phyloP scores from a whole-genome alignment of 2,329 filamentous ascomycete genomes.

The Alternaria arbusti region DNA sequence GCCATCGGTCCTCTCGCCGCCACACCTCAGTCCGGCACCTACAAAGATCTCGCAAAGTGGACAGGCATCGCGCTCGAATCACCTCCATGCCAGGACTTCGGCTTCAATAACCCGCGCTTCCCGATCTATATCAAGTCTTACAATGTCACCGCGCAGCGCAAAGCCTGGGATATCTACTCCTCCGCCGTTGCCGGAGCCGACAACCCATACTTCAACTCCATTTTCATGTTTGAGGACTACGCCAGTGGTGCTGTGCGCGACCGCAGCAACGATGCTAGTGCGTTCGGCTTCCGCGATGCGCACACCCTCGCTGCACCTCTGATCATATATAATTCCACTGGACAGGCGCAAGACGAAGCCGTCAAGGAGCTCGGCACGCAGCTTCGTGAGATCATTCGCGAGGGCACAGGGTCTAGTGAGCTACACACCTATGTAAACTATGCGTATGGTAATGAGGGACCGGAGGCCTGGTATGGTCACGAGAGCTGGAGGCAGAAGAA shows the following conservation, averaged over 20 bases:
- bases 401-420: conserved; percentile 25
- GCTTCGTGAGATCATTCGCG: conserved; percentile 24
- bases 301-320: conserved; percentile 26
- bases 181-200: conserved; percentile 37
- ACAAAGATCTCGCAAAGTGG: conserved; percentile 30
- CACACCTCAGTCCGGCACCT: conserved; percentile 23
- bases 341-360: conserved; percentile 9
- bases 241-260: conserved; percentile 52
- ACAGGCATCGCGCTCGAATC: conserved; percentile 30
- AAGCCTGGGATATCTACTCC: conserved; percentile 49
- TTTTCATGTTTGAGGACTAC: conserved; percentile 66
- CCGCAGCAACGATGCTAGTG: neutral
- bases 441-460: conserved; percentile 39
- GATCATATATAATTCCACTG: conserved; percentile 24
- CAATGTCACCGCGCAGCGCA: conserved; percentile 45
- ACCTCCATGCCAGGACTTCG: conserved; percentile 35
- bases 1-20: conserved; percentile 20
- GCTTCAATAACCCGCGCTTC: conserved; percentile 33
- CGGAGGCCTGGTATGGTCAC: conserved; percentile 40
- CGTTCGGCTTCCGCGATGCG: conserved; percentile 51
- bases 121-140: conserved; percentile 35
- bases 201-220: conserved; percentile 40
- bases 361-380: conserved; percentile 23
- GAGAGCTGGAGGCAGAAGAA: conserved; percentile 40
- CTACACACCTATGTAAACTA: conserved; percentile 46